Evolutionary conservation across 2,329 filamentous ascomycete genomes (phyloP), one percentile per base, ranked within the genome.

Genomic region (Trichoderma sp.): DNA sequence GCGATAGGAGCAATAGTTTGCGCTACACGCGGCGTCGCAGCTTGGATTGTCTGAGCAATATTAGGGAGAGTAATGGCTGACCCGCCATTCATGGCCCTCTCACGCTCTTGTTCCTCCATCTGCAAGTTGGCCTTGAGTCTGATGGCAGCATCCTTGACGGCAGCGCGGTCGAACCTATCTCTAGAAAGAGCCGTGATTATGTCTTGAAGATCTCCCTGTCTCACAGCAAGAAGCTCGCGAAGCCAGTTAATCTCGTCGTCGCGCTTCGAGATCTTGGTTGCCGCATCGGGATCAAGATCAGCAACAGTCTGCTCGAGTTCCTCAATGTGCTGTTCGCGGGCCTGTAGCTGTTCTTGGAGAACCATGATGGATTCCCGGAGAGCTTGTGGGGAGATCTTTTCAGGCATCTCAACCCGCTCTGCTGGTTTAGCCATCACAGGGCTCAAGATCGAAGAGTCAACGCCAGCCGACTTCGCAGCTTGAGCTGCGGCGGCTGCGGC

Each of bases 91-190:
- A 92, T 87, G 0, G 93, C 90, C 70, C 96, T 88, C 79, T 98
- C 95, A 63, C 93, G 92, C 81, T 97, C 94, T 78, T 97, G 93
- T 77, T 96, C 92, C 79, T 99, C 95, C 96, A 99, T 99, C 78
- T 98, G 93, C 43, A 99, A 85, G 76, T 97, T 97, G 16, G 96
- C 93, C 78, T 93, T 93, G 71, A 99, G 89, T 65, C 96, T 91
- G 74, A 98, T 98, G 43, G 93, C 92, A 6, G 94, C 94, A 77
- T 98, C 94, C 75, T 92, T 92, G 72, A 97, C 92, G 6, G 88
- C 86, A 71, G 93, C 89, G 69, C 89, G 88, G 78, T 98, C 91
- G 77, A 92, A 96, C 31, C 86, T 83, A 5, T 94, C 90, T 71
- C 89, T 86, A 3, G 91, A 90, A 33, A 98, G 85, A 6, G 92